Conservation (phyloP, 163 green algal genomes). For the Scenedesmus sp. region DNA sequence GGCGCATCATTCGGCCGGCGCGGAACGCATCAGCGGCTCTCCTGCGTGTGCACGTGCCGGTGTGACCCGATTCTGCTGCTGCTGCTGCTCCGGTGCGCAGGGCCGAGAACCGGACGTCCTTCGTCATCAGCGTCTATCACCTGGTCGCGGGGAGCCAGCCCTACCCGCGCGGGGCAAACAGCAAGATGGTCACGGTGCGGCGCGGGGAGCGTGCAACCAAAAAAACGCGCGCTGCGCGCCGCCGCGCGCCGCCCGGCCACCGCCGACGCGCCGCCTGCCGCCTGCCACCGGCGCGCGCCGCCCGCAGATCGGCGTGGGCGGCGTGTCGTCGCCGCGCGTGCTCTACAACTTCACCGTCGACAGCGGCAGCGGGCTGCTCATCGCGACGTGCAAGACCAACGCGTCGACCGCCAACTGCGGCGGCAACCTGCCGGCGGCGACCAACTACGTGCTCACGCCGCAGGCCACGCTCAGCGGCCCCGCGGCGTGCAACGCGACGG, state of each 20-base stretch:
- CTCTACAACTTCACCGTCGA: constrained; percentile 16
- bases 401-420: constrained; percentile 9
- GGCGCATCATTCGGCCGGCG: too few species aligned
- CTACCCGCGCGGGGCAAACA: constrained; percentile 18
- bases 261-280: too few species aligned
- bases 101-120: constrained; percentile 3
- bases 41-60: too few species aligned
- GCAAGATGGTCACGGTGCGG: constrained; percentile 11
- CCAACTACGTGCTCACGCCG: constrained; percentile 11
- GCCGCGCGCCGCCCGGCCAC: too few species aligned
- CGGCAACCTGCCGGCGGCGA: not conserved
- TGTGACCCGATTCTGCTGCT: too few species aligned
- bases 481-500: not conserved
- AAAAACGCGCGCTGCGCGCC: too few species aligned
- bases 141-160: not conserved
- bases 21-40: too few species aligned
- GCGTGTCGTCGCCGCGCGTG: too few species aligned
- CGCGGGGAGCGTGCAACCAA: too few species aligned
- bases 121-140: constrained; percentile 5
- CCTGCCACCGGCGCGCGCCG: too few species aligned
- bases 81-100: too few species aligned
- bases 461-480: not conserved
- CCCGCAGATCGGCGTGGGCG: too few species aligned
- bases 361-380: not conserved
- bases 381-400: constrained; percentile 4